Evolutionary conservation across 2,329 filamentous ascomycete species (phyloP).

Genomic region (Colletotrichum sp.): DNA sequence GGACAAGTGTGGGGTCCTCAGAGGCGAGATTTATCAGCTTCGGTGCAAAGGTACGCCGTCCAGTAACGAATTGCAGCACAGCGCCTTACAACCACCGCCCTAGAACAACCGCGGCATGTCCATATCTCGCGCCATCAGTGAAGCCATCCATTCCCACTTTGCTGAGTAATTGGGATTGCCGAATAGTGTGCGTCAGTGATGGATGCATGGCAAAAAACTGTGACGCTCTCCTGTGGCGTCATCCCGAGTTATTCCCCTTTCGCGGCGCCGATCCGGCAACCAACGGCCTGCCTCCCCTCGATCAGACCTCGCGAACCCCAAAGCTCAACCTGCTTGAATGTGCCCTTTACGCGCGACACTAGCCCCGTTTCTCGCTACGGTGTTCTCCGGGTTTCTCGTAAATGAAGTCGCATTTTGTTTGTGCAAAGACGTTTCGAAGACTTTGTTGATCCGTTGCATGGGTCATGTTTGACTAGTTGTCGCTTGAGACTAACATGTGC

Average conservation of each 20-base stretch:
- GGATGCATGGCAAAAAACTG: not conserved
- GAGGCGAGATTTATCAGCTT: not conserved
- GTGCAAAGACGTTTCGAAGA: not conserved
- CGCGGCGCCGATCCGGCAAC: not conserved
- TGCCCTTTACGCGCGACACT: not conserved
- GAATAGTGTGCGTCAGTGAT: not conserved
- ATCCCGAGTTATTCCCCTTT: constrained; percentile 7
- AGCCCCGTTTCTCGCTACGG: not conserved
- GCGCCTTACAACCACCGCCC: not conserved
- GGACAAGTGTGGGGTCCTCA: not conserved
- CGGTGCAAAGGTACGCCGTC: not conserved
- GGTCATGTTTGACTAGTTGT: not conserved
- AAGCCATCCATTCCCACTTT: not conserved
- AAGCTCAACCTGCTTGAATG: not conserved
- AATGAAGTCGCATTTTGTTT: not conserved
- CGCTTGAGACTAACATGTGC: not conserved
- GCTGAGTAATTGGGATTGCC: constrained; percentile 7
- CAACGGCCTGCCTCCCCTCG: not conserved
- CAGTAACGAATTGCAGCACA: not conserved
- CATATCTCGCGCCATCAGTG: not conserved
- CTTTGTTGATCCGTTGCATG: not conserved
- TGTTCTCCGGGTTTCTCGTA: not conserved
- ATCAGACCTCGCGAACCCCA: not conserved
- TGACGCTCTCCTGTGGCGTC: not conserved
- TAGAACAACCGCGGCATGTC: not conserved